phyloP scores from a whole-genome alignment of 1,139 yeast genomes.

The Candida buenavistaensis region DNA sequence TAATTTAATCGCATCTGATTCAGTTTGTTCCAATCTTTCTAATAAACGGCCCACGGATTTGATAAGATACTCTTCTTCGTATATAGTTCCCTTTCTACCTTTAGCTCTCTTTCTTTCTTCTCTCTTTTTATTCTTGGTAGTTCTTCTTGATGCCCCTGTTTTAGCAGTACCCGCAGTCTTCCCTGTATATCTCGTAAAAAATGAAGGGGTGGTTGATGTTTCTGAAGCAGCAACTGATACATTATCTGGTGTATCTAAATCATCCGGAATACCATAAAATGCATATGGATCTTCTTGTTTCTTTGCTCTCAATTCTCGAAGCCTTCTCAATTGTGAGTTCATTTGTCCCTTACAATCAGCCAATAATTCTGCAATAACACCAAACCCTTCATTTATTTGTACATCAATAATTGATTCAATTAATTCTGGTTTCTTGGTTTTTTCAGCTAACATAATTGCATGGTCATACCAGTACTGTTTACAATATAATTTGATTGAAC shows the following conservation, averaged over 20 bases:
- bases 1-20: slow-evolving; percentile 69
- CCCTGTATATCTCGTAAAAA: slow-evolving; percentile 94
- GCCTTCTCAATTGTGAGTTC: slow-evolving; percentile 75
- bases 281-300: slow-evolving; percentile 83
- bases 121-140: slow-evolving; percentile 88
- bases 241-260: slow-evolving; percentile 81
- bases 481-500: slow-evolving; percentile 68
- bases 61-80: slow-evolving; percentile 93
- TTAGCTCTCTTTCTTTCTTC: slow-evolving; percentile 96
- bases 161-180: slow-evolving; percentile 94
- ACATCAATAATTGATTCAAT: slow-evolving; percentile 65
- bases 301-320: slow-evolving; percentile 81
- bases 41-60: slow-evolving; percentile 84
- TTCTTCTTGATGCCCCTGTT: slow-evolving; percentile 91
- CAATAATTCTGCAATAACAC: slow-evolving; percentile 77
- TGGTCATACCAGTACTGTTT: slow-evolving; percentile 73
- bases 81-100: slow-evolving; percentile 95
- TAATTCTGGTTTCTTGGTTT: slow-evolving; percentile 43
- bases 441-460: slow-evolving; percentile 67
- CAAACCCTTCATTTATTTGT: slow-evolving; percentile 84
- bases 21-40: slow-evolving; percentile 76
- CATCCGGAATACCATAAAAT: slow-evolving; percentile 68
- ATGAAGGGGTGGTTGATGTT: slow-evolving; percentile 88
- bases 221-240: slow-evolving; percentile 95
- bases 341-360: slow-evolving; percentile 92